A percentile compares a stretch with the other conserved stretches of the same genome.
These are phyloP conservation scores for Trypanosoma mega DNA, from an alignment of 208 protist species.

Conservation along the genomic window DNA sequence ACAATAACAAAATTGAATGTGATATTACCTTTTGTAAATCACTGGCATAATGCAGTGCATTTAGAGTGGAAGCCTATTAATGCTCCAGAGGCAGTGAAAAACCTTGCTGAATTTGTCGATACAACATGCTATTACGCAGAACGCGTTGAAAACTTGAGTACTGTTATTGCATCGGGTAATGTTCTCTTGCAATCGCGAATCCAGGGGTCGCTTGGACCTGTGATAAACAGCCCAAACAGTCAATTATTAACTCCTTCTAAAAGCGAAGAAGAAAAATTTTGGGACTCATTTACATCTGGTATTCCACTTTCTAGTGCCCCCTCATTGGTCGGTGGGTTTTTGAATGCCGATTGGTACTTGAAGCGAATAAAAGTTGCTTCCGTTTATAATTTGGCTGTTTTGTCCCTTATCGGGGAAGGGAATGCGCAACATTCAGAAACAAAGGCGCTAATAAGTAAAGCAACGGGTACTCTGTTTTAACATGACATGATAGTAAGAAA, in stretches of 20 bases:
- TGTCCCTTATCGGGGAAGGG: slow-evolving; percentile 70
- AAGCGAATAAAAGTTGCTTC: slow-evolving; percentile 45
- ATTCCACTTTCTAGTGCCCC: slow-evolving; percentile 74
- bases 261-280: slow-evolving; percentile 33
- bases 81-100: slow-evolving; percentile 63
- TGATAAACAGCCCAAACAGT: not conserved
- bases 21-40: slow-evolving; percentile 35
- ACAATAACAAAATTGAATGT: slow-evolving; percentile 47
- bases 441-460: slow-evolving; percentile 26
- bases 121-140: slow-evolving; percentile 74
- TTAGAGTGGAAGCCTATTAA: slow-evolving; percentile 66
- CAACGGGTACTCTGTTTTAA: slow-evolving; percentile 22
- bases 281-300: slow-evolving; percentile 46
- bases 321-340: slow-evolving; percentile 28
- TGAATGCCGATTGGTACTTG: slow-evolving; percentile 53
- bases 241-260: not conserved
- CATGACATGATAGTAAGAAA: slow-evolving; percentile 7
- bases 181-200: slow-evolving; percentile 22
- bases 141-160: slow-evolving; percentile 44
- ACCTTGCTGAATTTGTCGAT: slow-evolving; percentile 68
- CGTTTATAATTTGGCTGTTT: slow-evolving; percentile 45
- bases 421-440: slow-evolving; percentile 47
- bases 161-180: slow-evolving; percentile 25
- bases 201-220: not conserved
- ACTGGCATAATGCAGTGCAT: slow-evolving; percentile 64